These are phyloP conservation scores for Pisolithus marmoratus DNA, from an alignment of 768 basidiomycete species.

Conservation along the genomic window DNA sequence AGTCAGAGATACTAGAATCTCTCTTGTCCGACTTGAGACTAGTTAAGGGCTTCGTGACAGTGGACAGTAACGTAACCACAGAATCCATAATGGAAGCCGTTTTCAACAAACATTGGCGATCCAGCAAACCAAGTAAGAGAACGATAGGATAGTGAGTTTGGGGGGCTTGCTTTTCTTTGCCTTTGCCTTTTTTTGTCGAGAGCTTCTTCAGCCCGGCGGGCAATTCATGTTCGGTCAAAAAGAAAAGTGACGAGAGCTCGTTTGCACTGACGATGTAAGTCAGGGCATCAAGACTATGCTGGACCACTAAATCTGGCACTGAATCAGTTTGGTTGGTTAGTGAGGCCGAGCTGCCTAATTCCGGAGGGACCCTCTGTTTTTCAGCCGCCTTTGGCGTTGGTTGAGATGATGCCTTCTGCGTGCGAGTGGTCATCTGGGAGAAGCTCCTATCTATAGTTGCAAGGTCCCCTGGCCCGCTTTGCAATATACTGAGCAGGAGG, in stretches of 20 bases:
- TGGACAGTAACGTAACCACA: slow-evolving; percentile 81
- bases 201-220: slow-evolving; percentile 68
- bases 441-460: slow-evolving; percentile 91
- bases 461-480: slow-evolving; percentile 92
- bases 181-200: slow-evolving; percentile 84
- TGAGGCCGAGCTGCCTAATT: slow-evolving; percentile 45
- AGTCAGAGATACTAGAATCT: slow-evolving; percentile 27
- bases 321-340: slow-evolving; percentile 64
- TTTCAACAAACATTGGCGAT: slow-evolving; percentile 78
- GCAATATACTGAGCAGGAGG: slow-evolving; percentile 85
- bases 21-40: slow-evolving; percentile 48
- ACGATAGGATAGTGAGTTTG: slow-evolving; percentile 91
- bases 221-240: slow-evolving; percentile 92
- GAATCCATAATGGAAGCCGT: slow-evolving; percentile 92
- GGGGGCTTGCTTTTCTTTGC: slow-evolving; percentile 80
- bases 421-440: slow-evolving; percentile 80
- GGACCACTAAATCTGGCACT: slow-evolving; percentile 88
- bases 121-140: slow-evolving; percentile 79
- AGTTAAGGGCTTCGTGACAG: slow-evolving; percentile 79
- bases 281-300: slow-evolving; percentile 89
- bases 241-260: slow-evolving; percentile 82
- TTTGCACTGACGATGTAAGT: slow-evolving; percentile 84
- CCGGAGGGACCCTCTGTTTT: slow-evolving; percentile 63
- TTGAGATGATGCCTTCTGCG: slow-evolving; percentile 43
- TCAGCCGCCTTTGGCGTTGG: slow-evolving; percentile 44